These are phyloP conservation scores for Apium graveolens DNA, from an alignment of 129 eudicot genomes.

Conservation along the genomic window DNA sequence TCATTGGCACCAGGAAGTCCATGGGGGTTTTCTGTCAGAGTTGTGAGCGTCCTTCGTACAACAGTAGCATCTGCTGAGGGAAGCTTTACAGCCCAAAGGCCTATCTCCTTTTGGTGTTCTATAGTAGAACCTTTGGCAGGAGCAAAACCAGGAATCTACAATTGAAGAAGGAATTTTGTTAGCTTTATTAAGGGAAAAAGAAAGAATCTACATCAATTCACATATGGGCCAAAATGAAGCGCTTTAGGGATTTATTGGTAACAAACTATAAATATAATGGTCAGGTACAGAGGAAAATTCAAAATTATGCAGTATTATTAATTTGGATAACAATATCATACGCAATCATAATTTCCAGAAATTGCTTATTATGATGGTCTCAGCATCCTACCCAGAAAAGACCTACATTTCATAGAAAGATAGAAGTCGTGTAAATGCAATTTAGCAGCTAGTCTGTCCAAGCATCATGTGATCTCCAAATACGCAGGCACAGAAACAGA, in stretches of 20 bases:
- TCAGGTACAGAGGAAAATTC: background rate
- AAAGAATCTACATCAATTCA: background rate
- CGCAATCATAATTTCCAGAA: background rate
- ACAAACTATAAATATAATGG: background rate
- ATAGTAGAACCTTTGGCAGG: constrained; percentile 56
- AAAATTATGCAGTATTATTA: background rate
- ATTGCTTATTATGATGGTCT: background rate
- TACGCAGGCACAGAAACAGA: background rate
- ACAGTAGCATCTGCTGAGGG: constrained; percentile 78
- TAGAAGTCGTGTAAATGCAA: background rate
- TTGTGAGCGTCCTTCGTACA: constrained; percentile 62
- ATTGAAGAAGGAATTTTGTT: background rate
- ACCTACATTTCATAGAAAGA: background rate
- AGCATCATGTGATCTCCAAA: background rate
- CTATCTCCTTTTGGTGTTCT: constrained; percentile 64
- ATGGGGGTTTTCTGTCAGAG: constrained; percentile 50
- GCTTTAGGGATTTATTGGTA: background rate
- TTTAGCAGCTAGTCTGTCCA: background rate
- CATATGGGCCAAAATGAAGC: background rate
- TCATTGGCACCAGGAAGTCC: constrained; percentile 78
- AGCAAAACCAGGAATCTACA: constrained; percentile 77
- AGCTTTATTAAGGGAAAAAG: background rate
- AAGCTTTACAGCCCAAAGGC: constrained; percentile 67
- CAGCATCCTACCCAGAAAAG: background rate
- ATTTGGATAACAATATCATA: background rate